phyloP scores from a whole-genome alignment of 2,329 filamentous ascomycete genomes.

The Exutisphaerella laricina region DNA sequence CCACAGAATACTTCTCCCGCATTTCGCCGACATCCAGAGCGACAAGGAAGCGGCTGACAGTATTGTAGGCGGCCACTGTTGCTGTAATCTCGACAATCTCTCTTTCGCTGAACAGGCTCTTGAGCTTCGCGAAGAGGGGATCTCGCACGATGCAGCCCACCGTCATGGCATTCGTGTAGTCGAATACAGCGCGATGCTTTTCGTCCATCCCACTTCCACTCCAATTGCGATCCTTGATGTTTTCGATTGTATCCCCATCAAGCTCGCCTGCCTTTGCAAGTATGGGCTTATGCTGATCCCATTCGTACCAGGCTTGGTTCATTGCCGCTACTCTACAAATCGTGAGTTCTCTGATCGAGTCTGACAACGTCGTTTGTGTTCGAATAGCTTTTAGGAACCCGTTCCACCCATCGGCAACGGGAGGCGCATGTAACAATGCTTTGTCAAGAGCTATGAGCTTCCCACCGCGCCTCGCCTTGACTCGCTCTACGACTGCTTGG shows the following conservation, averaged over 20 bases:
- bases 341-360: constrained; percentile 63
- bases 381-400: constrained; percentile 53
- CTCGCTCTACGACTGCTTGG: constrained; percentile 46
- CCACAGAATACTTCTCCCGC: constrained; percentile 28
- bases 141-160: constrained; percentile 64
- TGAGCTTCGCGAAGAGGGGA: constrained; percentile 60
- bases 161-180: constrained; percentile 81
- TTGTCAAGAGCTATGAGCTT: constrained; percentile 50
- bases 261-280: constrained; percentile 62
- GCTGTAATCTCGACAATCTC: constrained; percentile 78
- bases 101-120: constrained; percentile 57
- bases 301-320: constrained; percentile 81
- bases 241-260: constrained; percentile 41
- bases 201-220: constrained; percentile 46
- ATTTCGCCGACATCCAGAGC: constrained; percentile 62
- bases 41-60: constrained; percentile 76
- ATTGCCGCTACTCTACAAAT: constrained; percentile 76
- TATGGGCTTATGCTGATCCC: constrained; percentile 67
- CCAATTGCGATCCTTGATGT: constrained; percentile 39
- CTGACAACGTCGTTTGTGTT: constrained; percentile 46
- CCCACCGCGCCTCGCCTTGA: constrained; percentile 48
- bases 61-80: constrained; percentile 76
- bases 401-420: constrained; percentile 55
- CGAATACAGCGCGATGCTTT: constrained; percentile 62
- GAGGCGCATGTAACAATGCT: constrained; percentile 50